Evolutionary conservation across 805 yeast genomes (phyloP), one percentile per base, ranked within the genome.

Genomic region (Kodamaea jinghongensis): DNA sequence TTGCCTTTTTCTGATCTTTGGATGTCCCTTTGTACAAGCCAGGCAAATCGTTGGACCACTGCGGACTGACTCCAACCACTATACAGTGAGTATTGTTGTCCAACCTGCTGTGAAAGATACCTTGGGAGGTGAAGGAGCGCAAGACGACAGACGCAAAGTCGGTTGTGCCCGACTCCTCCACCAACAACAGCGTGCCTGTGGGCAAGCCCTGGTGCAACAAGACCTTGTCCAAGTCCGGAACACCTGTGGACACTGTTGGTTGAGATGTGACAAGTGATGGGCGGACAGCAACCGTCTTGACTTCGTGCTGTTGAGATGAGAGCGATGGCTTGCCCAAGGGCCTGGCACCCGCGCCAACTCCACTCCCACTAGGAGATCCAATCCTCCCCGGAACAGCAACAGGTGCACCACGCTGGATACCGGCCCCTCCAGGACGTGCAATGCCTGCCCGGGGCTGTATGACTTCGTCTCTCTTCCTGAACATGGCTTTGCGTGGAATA

Each of bases 121-220:
- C 95, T 59, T 86, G 95, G 1, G 95, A 73, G 1, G 86, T 80
- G 65, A 81, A 86, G 3, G 78, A 65, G 47, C 89, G 79, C 17
- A 81, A 57, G 27, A 91, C 48, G 8, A 86, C 80, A 4, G 88
- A 75, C 5, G 85, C 73, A 55, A 88, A 91, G 54, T 91, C 97
- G 0, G 98, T 91, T 5, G 91, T 82, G 0, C 95, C 93, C 11
- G 78, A 75, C 56, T 91, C 98, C 57, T 87, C 91, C 4, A 91
- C 56, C 10, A 90, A 58, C 28, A 89, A 55, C 4, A 85, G 73
- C 8, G 71, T 61, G 1, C 96, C 96, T 9, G 86, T 49, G 1
- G 98, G 98, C 11, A 90, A 57, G 1, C 99, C 99, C 41, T 78
- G 83, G 59, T 91, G 98, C 1, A 75, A 77, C 37, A 91, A 56